phyloP scores from a whole-genome alignment of 1,139 yeast species.

The Taiozyma sp. region DNA sequence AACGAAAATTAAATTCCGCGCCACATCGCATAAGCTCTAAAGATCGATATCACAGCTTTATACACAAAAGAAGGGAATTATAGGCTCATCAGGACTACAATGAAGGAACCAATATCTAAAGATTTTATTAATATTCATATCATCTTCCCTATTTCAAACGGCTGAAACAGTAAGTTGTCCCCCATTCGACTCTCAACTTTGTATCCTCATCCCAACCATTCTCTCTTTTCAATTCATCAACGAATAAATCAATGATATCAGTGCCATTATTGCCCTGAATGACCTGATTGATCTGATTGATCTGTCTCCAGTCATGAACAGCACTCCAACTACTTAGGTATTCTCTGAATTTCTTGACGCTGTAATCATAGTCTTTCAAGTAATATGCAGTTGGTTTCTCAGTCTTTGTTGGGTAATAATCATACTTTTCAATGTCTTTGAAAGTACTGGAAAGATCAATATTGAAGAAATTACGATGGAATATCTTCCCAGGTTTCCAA shows the following conservation, averaged over 20 bases:
- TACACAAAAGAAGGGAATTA: too few species aligned
- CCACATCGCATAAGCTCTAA: too few species aligned
- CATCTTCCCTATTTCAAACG: background rate
- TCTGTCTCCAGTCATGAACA: background rate
- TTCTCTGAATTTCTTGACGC: conserved; percentile 34
- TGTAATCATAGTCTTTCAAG: conserved; percentile 36
- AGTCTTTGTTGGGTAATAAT: conserved; percentile 32
- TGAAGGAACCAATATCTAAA: too few species aligned
- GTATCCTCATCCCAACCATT: conserved; percentile 42
- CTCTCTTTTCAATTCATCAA: conserved; percentile 36
- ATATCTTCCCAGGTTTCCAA: conserved; percentile 70
- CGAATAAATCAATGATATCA: conserved; percentile 38
- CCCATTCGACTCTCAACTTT: conserved; percentile 48
- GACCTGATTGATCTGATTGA: too few species aligned
- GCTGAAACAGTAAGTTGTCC: conserved; percentile 38
- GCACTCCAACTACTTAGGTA: conserved; percentile 1
- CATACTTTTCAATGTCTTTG: conserved; percentile 34
- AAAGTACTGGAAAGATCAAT: conserved; percentile 40
- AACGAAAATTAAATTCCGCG: too few species aligned
- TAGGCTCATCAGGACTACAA: too few species aligned
- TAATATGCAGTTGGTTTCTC: conserved; percentile 22
- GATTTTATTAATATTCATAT: too few species aligned
- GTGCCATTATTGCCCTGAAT: background rate
- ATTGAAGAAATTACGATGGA: conserved; percentile 40
- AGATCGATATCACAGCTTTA: too few species aligned